phyloP scores from a whole-genome alignment of 2,329 filamentous ascomycete genomes.

The Ophiostoma sp. region DNA sequence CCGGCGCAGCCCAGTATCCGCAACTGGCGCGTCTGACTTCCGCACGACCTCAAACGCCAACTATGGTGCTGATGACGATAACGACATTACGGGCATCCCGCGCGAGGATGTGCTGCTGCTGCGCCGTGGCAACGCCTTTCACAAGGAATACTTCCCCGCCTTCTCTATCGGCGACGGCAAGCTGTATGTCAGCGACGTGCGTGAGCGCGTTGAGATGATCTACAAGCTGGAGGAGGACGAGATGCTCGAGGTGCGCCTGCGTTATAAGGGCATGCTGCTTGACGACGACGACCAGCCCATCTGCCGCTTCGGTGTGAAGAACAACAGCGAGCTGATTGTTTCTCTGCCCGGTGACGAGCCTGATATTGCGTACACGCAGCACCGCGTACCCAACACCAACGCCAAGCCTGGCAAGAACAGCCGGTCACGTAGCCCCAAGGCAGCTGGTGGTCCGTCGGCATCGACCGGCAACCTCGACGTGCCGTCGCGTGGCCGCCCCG shows the following conservation, averaged over 20 bases:
- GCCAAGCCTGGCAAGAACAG: conserved; percentile 31
- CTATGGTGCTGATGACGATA: conserved; percentile 17
- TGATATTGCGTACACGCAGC: background rate
- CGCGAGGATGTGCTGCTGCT: conserved; percentile 68
- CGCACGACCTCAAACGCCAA: conserved; percentile 25
- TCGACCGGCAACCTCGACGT: conserved; percentile 34
- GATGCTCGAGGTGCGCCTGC: conserved; percentile 55
- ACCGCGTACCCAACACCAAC: background rate
- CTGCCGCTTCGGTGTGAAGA: conserved; percentile 57
- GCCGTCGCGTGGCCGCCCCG: conserved; percentile 32
- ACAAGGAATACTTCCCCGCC: conserved; percentile 67
- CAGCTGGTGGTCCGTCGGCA: conserved; percentile 32
- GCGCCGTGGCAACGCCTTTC: conserved; percentile 61
- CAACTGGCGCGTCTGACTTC: conserved; percentile 25
- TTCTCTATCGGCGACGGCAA: conserved; percentile 71
- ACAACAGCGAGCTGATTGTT: conserved; percentile 57
- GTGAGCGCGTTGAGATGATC: conserved; percentile 61
- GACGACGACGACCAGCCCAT: conserved; percentile 57
- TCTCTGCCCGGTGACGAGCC: conserved; percentile 48
- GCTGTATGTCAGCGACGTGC: conserved; percentile 60
- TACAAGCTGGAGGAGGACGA: conserved; percentile 55
- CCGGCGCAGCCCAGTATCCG: conserved; percentile 13
- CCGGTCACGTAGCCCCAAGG: conserved; percentile 16
- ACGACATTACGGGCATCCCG: conserved; percentile 32
- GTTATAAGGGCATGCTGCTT: conserved; percentile 68